These are phyloP conservation scores for Albugo candida DNA, from an alignment of 352 stramenopile genomes.

Conservation along the genomic window DNA sequence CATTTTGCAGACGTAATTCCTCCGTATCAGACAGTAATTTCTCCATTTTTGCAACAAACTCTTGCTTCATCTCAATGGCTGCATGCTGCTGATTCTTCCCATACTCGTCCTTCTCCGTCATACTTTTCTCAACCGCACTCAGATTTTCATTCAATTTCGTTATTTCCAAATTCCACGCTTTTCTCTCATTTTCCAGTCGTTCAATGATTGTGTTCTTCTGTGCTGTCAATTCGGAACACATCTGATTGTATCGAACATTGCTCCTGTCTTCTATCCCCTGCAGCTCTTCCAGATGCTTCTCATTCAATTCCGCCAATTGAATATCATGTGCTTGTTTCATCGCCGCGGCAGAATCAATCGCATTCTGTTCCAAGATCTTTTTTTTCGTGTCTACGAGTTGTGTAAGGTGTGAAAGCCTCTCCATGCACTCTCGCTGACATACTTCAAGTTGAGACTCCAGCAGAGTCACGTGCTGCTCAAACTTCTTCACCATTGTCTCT, in stretches of 20 bases:
- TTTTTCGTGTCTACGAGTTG: constrained; percentile 13
- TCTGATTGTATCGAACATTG: constrained; percentile 52
- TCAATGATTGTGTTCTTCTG: too few relatives aligned
- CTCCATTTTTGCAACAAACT: constrained; percentile 25
- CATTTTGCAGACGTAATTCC: constrained; percentile 23
- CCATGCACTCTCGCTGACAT: constrained; percentile 19
- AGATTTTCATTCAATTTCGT: constrained; percentile 6
- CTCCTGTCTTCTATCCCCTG: constrained; percentile 26
- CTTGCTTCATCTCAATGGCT: constrained; percentile 3
- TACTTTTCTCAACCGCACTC: not conserved
- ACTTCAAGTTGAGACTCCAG: constrained; percentile 22
- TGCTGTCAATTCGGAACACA: constrained; percentile 9
- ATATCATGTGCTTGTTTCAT: constrained; percentile 3
- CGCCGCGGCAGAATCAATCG: constrained; percentile 3
- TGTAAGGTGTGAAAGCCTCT: constrained; percentile 20
- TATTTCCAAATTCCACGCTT: constrained; percentile 8
- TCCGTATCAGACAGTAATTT: constrained; percentile 46
- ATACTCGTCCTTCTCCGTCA: constrained; percentile 11
- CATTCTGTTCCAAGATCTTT: constrained; percentile 8
- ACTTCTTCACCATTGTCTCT: constrained; percentile 9
- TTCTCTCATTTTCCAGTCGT: constrained; percentile 9
- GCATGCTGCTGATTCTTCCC: not conserved
- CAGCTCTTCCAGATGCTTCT: constrained; percentile 14
- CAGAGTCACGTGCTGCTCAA: constrained; percentile 20
- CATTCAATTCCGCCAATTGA: not conserved